Conservation (phyloP, 495 filamentous ascomycete species). For the Penicillium robsamsonii region DNA sequence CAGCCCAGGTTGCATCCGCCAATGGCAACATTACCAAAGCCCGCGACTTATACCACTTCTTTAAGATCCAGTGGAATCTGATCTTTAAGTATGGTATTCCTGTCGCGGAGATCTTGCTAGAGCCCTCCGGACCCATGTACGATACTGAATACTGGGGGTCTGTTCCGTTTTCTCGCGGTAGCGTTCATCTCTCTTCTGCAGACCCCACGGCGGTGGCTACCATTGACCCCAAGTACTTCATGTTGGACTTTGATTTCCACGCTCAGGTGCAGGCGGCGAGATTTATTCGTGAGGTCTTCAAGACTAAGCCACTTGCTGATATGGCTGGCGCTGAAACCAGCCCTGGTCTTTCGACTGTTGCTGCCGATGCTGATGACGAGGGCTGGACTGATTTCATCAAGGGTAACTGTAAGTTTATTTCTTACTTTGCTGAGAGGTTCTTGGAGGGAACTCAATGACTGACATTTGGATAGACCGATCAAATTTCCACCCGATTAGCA, state of each 20-base stretch:
- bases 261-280: constrained; percentile 27
- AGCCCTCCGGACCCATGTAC: constrained; percentile 25
- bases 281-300: constrained; percentile 29
- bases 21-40: constrained; percentile 22
- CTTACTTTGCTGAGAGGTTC: background rate
- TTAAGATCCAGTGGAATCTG: constrained; percentile 25
- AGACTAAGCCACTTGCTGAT: constrained; percentile 21
- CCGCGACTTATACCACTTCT: constrained; percentile 19
- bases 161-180: constrained; percentile 54
- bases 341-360: constrained; percentile 20
- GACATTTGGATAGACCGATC: constrained; percentile 27
- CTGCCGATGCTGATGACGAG: constrained; percentile 19
- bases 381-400: constrained; percentile 29
- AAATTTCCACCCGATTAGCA: constrained; percentile 47
- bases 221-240: constrained; percentile 56
- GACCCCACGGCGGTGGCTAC: constrained; percentile 34
- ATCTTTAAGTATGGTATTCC: constrained; percentile 41
- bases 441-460: background rate
- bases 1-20: constrained; percentile 19
- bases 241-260: constrained; percentile 50
- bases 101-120: constrained; percentile 38
- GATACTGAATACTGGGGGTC: constrained; percentile 43
- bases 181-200: constrained; percentile 50
- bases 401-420: constrained; percentile 27
- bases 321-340: constrained; percentile 20